Conservation (phyloP, 2,329 filamentous ascomycete genomes). For the Aspergillus luchuensis region DNA sequence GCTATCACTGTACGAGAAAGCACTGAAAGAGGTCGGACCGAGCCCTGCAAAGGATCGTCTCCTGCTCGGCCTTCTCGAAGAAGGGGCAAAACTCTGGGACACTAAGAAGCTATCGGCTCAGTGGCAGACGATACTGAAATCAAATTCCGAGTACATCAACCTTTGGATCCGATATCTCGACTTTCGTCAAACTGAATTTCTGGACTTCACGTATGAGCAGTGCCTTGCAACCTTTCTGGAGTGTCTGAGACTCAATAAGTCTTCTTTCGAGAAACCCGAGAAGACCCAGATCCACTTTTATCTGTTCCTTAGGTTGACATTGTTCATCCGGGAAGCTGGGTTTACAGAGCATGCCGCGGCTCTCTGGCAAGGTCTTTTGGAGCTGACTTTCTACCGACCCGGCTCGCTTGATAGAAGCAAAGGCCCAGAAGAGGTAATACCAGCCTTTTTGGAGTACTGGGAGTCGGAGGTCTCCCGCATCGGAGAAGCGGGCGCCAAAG, state of each 20-base stretch:
- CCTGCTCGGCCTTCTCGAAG: slow-evolving; percentile 68
- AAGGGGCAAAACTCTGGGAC: slow-evolving; percentile 76
- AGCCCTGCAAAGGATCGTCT: slow-evolving; percentile 59
- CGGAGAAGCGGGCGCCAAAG: slow-evolving; percentile 70
- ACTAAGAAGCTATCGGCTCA: slow-evolving; percentile 59
- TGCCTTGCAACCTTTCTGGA: slow-evolving; percentile 62
- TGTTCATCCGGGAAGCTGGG: slow-evolving; percentile 74
- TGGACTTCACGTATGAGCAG: slow-evolving; percentile 67
- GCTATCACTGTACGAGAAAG: slow-evolving; percentile 76
- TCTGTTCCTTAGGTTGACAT: slow-evolving; percentile 72
- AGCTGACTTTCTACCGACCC: slow-evolving; percentile 68
- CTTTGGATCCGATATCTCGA: slow-evolving; percentile 76
- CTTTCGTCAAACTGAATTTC: slow-evolving; percentile 68
- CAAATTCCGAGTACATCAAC: slow-evolving; percentile 59
- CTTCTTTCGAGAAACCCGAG: slow-evolving; percentile 21
- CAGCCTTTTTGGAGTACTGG: slow-evolving; percentile 75
- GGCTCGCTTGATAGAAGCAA: slow-evolving; percentile 25
- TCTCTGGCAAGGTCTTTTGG: slow-evolving; percentile 80
- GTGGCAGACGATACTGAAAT: slow-evolving; percentile 65
- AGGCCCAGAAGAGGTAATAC: slow-evolving; percentile 20
- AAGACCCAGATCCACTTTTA: slow-evolving; percentile 59
- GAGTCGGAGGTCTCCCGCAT: slow-evolving; percentile 78
- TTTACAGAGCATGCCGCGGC: slow-evolving; percentile 76
- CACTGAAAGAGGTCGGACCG: slow-evolving; percentile 60
- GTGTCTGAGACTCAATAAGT: slow-evolving; percentile 53